A percentile compares a stretch with the other conserved stretches of the same genome.
Evolutionary conservation across 306 rosid genomes (phyloP).

Genomic region (Parietaria judaica): DNA sequence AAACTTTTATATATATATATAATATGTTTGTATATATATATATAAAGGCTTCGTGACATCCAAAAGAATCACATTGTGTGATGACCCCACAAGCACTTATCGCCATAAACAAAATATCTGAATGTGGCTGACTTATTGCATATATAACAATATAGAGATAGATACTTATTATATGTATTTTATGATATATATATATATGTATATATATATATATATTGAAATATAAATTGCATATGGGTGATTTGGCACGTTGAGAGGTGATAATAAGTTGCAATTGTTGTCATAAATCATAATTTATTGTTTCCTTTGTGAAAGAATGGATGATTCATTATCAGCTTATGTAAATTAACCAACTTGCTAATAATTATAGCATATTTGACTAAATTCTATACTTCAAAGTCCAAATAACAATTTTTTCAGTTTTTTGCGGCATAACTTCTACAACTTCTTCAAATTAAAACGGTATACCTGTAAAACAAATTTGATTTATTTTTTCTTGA

Average conservation of each 20-base stretch:
- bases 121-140: neutral
- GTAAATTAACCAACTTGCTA: neutral
- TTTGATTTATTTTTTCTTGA: no score
- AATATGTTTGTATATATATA: no score
- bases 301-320: neutral
- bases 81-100: conserved; percentile 7
- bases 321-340: neutral
- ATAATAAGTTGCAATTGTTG: neutral
- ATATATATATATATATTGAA: neutral
- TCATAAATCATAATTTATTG: neutral
- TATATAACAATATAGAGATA: neutral
- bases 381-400: no score
- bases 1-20: no score
- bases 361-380: neutral
- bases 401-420: no score
- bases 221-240: neutral
- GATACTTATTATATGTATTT: no score
- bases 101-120: neutral
- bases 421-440: no score
- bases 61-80: neutral
- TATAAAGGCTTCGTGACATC: no score
- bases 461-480: no score
- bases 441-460: no score
- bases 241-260: conserved; percentile 8
- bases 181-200: neutral